phyloP scores from a whole-genome alignment of 2,329 filamentous ascomycete genomes.

The Claviceps digitariae region DNA sequence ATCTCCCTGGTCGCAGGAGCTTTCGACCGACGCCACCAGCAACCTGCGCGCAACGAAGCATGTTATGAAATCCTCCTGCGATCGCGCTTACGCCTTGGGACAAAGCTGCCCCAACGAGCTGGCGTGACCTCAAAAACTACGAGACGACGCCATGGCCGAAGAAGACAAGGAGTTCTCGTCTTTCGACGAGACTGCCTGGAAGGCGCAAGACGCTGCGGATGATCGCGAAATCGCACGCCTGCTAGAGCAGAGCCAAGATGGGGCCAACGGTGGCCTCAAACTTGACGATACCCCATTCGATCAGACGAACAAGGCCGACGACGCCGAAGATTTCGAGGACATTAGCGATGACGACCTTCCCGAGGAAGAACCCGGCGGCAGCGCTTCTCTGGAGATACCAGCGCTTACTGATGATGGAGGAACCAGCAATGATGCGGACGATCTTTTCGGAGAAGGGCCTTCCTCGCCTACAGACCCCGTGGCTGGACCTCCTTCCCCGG shows the following conservation, averaged over 20 bases:
- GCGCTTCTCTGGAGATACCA: slow-evolving; percentile 33
- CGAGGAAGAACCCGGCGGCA: slow-evolving; percentile 49
- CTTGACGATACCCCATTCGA: slow-evolving; percentile 39
- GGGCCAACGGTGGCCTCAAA: slow-evolving; percentile 24
- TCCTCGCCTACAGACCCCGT: slow-evolving; percentile 34
- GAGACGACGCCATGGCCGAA: slow-evolving; percentile 17
- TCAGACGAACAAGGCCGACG: slow-evolving; percentile 70
- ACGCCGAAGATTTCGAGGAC: slow-evolving; percentile 83
- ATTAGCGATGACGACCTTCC: slow-evolving; percentile 86
- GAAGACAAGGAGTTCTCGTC: slow-evolving; percentile 21
- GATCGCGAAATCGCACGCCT: slow-evolving; percentile 32
- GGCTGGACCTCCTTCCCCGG: slow-evolving; percentile 30
- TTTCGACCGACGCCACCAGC: background rate
- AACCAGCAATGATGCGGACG: slow-evolving; percentile 47
- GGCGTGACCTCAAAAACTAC: slow-evolving; percentile 7
- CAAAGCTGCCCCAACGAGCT: slow-evolving; percentile 11
- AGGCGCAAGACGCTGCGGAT: slow-evolving; percentile 34
- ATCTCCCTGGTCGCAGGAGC: background rate
- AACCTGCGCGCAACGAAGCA: slow-evolving; percentile 9
- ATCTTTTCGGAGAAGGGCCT: slow-evolving; percentile 54
- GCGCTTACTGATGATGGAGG: slow-evolving; percentile 46
- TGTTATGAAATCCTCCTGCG: slow-evolving; percentile 13
- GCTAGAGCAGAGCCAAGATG: slow-evolving; percentile 28
- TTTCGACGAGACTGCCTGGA: slow-evolving; percentile 22
- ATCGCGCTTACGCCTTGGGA: slow-evolving; percentile 11